Evolutionary conservation across 2,329 filamentous ascomycete genomes (phyloP), one percentile per base, ranked within the genome.

Genomic region (Ophioceras dolichostomum): DNA sequence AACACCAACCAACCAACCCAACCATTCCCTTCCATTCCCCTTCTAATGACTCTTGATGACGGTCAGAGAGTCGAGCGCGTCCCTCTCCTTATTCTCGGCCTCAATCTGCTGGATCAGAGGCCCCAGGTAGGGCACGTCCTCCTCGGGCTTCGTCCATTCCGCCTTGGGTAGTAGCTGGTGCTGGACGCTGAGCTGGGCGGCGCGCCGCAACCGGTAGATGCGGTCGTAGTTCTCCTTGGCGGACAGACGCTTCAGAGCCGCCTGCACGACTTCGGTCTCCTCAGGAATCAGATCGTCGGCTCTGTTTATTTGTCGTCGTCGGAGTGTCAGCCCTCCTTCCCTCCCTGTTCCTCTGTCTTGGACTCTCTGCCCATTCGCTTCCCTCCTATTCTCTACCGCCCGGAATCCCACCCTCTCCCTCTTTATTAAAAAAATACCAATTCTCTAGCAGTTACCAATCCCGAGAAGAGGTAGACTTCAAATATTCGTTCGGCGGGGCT

Each of bases 261-360:
- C 74, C 63, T 91, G 81, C 54, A 94, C 86, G 41, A 71, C 66
- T 53, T 91, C 83, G 70, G 74, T 82, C 69, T 98, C 91, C 66
- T 98, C 91, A 59, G 83, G 77, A 59, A 95, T 83, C 59, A 98
- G 67, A 61, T 98, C 91, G 65, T 98, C 91, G 72, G 80, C 79
- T 64, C 91, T 96, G 58, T 39, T 28, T 9, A 16, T 12, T 14
- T 18, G n/a, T n/a, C 4, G 26, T 5, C 12, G 9, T 36, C 17
- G 9, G 17, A 5, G 10, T 16, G 31, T 41, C 19, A 19, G n/a
- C n/a, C n/a, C n/a, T n/a, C n/a, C n/a, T n/a, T n/a, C n/a, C n/a
- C n/a, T n/a, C n/a, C n/a, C n/a, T n/a, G n/a, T n/a, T n/a, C n/a
- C n/a, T n/a, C n/a, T n/a, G n/a, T 17, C 22, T 27, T 14, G 4